Conservation (phyloP, 345 rosid species). For the Brassica juncea region DNA sequence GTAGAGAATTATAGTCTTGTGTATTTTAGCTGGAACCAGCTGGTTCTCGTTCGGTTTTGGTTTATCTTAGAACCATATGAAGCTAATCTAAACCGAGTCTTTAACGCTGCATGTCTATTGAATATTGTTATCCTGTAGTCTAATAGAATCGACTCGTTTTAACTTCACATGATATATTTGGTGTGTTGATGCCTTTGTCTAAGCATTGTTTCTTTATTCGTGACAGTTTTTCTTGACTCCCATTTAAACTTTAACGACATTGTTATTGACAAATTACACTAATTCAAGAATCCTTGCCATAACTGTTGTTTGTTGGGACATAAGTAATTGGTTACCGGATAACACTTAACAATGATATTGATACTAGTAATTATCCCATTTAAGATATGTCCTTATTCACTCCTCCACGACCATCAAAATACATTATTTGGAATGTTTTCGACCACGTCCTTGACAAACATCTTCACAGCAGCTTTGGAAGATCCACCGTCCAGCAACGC, state of each 20-base stretch:
- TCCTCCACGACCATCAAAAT: too few relatives aligned
- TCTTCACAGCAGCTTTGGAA: too few relatives aligned
- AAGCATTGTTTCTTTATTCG: background rate
- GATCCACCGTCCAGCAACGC: too few relatives aligned
- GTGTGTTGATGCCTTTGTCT: background rate
- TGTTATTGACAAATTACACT: conserved; percentile 18
- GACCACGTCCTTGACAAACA: too few relatives aligned
- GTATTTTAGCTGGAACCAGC: background rate
- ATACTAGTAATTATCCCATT: too few relatives aligned
- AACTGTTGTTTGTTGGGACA: background rate
- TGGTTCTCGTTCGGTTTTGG: background rate
- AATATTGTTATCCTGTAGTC: background rate
- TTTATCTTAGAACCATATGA: background rate
- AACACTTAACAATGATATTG: background rate
- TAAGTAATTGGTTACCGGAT: background rate
- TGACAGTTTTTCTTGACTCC: background rate
- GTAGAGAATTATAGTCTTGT: background rate
- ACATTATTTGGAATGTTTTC: conserved; percentile 12
- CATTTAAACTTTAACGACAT: conserved; percentile 17
- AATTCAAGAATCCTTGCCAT: background rate
- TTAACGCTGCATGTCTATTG: background rate
- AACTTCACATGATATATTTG: background rate
- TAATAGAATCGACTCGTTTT: background rate
- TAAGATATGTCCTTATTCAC: too few relatives aligned
- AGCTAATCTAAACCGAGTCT: background rate